phyloP scores from a whole-genome alignment of 768 basidiomycete species.

The Sutorius australiensis region DNA sequence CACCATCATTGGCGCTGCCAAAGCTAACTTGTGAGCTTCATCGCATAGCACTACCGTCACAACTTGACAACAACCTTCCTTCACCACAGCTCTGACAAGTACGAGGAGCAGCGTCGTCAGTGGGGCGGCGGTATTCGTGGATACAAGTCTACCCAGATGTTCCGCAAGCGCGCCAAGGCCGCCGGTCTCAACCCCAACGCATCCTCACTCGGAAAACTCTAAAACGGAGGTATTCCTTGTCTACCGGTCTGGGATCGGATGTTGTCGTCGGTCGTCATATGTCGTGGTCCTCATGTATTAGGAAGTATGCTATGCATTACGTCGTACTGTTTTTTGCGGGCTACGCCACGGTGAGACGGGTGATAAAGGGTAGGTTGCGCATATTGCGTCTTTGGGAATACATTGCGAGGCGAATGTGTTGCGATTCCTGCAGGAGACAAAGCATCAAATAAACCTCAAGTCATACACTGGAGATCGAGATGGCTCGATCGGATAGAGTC shows the following conservation, averaged over 20 bases:
- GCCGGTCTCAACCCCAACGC: slow-evolving; percentile 63
- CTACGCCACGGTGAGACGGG: slow-evolving; percentile 5
- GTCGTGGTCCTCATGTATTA: slow-evolving; percentile 16
- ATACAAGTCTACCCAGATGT: slow-evolving; percentile 90
- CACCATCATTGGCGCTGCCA: slow-evolving; percentile 87
- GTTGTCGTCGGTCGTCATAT: slow-evolving; percentile 7
- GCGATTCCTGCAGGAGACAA: too few species aligned
- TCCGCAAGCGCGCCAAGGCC: slow-evolving; percentile 92
- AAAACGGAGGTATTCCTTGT: slow-evolving; percentile 17
- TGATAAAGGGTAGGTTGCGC: neutral
- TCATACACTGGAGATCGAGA: too few species aligned
- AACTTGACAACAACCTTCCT: slow-evolving; percentile 1
- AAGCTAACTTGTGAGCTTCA: slow-evolving; percentile 89
- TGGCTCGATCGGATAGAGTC: too few species aligned
- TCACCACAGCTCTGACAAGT: slow-evolving; percentile 72
- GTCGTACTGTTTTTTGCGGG: slow-evolving; percentile 1
- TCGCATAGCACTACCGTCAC: neutral
- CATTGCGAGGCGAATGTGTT: neutral
- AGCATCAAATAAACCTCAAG: too few species aligned
- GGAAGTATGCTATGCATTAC: slow-evolving; percentile 18
- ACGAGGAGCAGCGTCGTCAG: slow-evolving; percentile 83
- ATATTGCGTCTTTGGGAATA: neutral
- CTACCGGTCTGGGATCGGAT: neutral
- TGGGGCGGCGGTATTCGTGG: slow-evolving; percentile 98
- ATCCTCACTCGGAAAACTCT: slow-evolving; percentile 63